phyloP scores from a whole-genome alignment of 495 filamentous ascomycete genomes.

The Terfezia boudieri region DNA sequence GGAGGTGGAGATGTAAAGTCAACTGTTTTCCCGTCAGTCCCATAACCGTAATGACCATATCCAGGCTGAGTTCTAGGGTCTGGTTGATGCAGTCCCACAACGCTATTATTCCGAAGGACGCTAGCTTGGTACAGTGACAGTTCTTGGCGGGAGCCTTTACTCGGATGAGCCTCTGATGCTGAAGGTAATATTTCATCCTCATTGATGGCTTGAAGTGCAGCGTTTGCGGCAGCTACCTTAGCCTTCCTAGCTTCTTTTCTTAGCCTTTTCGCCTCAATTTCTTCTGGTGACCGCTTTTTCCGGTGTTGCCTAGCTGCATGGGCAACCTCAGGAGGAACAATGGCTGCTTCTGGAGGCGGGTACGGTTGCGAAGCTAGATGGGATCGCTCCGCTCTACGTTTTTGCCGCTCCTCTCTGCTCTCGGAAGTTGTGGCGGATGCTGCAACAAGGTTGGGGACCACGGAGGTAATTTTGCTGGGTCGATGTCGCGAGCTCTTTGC shows the following conservation, averaged over 20 bases:
- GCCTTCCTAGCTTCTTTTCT: not conserved
- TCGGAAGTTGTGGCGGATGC: not conserved
- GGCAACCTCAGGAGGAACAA: not conserved
- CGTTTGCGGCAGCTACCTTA: not conserved
- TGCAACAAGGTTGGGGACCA: too few relatives aligned
- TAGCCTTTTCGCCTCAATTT: not conserved
- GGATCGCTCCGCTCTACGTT: not conserved
- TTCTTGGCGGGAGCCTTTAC: not conserved
- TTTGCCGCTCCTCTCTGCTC: not conserved
- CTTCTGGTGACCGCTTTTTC: not conserved
- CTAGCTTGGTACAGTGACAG: not conserved
- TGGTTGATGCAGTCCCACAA: not conserved
- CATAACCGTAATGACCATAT: not conserved
- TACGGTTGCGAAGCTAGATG: not conserved
- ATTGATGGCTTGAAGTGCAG: not conserved
- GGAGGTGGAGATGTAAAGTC: not conserved
- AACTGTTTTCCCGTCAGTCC: not conserved
- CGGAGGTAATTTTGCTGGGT: too few relatives aligned
- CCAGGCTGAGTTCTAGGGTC: not conserved
- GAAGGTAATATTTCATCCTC: not conserved
- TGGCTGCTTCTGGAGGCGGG: not conserved
- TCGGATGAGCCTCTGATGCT: not conserved
- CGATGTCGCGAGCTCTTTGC: too few relatives aligned
- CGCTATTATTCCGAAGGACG: not conserved
- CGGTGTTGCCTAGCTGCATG: not conserved